A percentile compares a stretch with the other conserved stretches of the same genome.
Evolutionary conservation across 2,329 filamentous ascomycete genomes (phyloP).

Genomic region (Pseudogymnoascus sp.): DNA sequence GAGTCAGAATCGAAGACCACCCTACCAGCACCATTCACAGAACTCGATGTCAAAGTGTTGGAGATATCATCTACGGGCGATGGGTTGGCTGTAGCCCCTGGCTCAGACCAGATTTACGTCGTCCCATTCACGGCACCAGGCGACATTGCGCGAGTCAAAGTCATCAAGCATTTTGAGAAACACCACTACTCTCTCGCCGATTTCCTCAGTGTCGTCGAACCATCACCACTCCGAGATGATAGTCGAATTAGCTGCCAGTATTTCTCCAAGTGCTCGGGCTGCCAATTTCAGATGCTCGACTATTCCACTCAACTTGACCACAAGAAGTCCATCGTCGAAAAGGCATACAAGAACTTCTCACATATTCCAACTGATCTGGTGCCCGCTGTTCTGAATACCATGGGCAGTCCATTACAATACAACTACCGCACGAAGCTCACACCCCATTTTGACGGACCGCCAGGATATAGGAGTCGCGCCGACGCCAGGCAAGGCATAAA

Average conservation of each 20-base stretch:
- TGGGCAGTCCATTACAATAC: conserved; percentile 84
- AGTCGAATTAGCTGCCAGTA: conserved; percentile 73
- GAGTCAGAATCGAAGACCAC: conserved; percentile 15
- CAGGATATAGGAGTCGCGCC: conserved; percentile 36
- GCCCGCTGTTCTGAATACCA: conserved; percentile 72
- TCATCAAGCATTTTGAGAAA: conserved; percentile 61
- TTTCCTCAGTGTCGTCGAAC: conserved; percentile 67
- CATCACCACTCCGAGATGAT: conserved; percentile 71
- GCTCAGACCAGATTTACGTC: conserved; percentile 63
- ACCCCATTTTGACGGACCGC: conserved; percentile 84
- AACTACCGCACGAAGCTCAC: conserved; percentile 95
- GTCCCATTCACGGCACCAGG: conserved; percentile 86
- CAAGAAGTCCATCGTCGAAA: conserved; percentile 81
- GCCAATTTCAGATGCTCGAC: conserved; percentile 95
- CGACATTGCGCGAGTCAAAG: conserved; percentile 70
- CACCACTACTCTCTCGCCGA: conserved; percentile 71
- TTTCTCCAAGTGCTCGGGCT: conserved; percentile 81
- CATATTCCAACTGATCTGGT: conserved; percentile 68
- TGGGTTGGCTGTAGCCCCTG: conserved; percentile 68
- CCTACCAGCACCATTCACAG: conserved; percentile 61
- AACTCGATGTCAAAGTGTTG: conserved; percentile 74
- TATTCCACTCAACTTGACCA: conserved; percentile 78
- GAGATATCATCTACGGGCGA: conserved; percentile 88
- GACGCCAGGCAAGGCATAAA: conserved; percentile 44
- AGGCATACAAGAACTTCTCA: conserved; percentile 88